Conservation (phyloP, 257 asterid genomes). For the Solanum bulbocastanum region DNA sequence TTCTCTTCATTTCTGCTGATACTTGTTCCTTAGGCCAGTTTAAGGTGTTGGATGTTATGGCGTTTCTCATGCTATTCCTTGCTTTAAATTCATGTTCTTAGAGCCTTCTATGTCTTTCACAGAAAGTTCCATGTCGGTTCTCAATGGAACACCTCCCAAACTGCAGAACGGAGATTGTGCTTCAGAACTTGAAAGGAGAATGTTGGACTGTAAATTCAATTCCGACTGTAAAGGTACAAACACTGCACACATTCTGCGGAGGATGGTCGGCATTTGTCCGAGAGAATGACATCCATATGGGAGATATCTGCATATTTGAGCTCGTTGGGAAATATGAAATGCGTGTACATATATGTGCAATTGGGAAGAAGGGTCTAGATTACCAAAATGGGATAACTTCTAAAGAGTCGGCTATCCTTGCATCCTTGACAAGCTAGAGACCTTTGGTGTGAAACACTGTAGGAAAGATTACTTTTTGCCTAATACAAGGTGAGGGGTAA, state of each 20-base stretch:
- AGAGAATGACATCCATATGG: slow-evolving; percentile 70
- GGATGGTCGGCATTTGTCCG: slow-evolving; percentile 98
- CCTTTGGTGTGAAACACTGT: not conserved
- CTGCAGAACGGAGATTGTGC: slow-evolving; percentile 64
- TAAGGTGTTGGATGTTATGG: not conserved
- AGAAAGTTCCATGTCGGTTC: slow-evolving; percentile 86
- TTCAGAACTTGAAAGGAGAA: slow-evolving; percentile 60
- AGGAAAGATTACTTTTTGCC: not conserved
- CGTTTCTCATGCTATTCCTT: not conserved
- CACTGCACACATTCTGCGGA: slow-evolving; percentile 88
- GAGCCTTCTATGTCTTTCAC: slow-evolving; percentile 8
- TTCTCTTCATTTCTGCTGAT: not conserved
- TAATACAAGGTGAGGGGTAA: not conserved
- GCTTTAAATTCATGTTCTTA: slow-evolving; percentile 6
- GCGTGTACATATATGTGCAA: slow-evolving; percentile 73
- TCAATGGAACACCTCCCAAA: slow-evolving; percentile 71
- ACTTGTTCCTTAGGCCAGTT: not conserved
- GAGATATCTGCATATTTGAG: slow-evolving; percentile 94
- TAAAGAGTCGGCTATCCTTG: slow-evolving; percentile 1
- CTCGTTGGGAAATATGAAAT: slow-evolving; percentile 65
- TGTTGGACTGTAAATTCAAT: slow-evolving; percentile 86
- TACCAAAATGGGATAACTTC: slow-evolving; percentile 25
- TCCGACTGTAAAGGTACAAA: slow-evolving; percentile 72
- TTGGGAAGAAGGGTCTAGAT: slow-evolving; percentile 46
- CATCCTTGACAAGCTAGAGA: not conserved